Percentiles rank a stretch among this genome's conserved stretches.
Conservation (phyloP, 306 rosid genomes). For the Lathyrus sativus region DNA sequence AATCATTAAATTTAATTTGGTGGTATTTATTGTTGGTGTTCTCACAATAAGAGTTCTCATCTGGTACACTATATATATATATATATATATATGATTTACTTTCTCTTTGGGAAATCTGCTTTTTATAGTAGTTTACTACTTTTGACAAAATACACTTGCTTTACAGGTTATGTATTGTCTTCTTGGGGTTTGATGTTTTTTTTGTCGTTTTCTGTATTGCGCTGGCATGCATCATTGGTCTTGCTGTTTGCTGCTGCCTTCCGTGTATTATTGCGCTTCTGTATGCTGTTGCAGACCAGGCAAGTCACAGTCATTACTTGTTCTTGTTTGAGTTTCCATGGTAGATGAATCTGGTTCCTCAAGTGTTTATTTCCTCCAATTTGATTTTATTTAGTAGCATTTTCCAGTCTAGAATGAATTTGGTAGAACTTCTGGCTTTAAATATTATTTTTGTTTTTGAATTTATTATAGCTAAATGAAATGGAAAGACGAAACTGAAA, state of each 20-base stretch:
- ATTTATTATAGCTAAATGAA: conserved; percentile 21
- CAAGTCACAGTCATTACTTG: conserved; percentile 40
- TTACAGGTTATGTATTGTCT: conserved; percentile 91
- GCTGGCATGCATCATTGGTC: conserved; percentile 90
- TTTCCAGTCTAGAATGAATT: conserved; percentile 10
- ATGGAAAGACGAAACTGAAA: conserved; percentile 14
- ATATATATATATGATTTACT: conserved; percentile 2
- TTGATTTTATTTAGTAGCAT: conserved; percentile 17
- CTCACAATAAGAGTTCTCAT: not conserved
- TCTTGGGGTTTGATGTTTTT: conserved; percentile 96
- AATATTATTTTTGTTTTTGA: not conserved
- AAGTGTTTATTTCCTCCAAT: conserved; percentile 18
- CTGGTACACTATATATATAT: not conserved
- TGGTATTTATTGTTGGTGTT: not conserved
- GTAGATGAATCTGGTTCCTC: conserved; percentile 22
- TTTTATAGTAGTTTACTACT: conserved; percentile 23
- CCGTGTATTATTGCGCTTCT: conserved; percentile 91
- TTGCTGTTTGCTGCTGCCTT: conserved; percentile 98
- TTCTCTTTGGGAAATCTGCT: conserved; percentile 31
- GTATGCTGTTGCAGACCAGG: conserved; percentile 98
- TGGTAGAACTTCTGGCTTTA: conserved; percentile 19
- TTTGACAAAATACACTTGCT: conserved; percentile 40
- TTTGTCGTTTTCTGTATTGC: conserved; percentile 98
- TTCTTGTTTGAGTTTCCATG: conserved; percentile 35
- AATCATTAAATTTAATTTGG: not conserved